Base-by-base conservation (phyloP, 1,284 basidiomycete genomes). In the Ceraceosorus bombacis region DNA sequence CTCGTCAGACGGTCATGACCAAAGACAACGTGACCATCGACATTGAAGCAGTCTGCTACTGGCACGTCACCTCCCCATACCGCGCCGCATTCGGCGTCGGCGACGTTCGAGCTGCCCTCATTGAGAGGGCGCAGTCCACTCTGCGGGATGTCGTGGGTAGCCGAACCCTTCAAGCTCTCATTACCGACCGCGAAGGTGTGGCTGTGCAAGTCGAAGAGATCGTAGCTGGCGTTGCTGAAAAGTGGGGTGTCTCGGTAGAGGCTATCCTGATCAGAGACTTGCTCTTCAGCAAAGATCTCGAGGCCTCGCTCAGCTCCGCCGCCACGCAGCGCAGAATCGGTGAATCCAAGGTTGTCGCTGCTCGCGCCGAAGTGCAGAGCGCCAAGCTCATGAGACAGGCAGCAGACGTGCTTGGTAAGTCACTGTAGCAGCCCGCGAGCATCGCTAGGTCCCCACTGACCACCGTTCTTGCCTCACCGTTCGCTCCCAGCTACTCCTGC, bases 131-230 rank as follows among this genome's bases (percentile, higher is more conserved):
- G 1, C 92, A 96, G 79, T 96, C 93, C 2, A 97, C 93, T 8
- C 83, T 97, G 15, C 86, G 93, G 50, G 90, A 95, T 71, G 92
- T 96, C 71, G 90, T 95, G 15, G 92, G 92, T 69, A 89, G 89
- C 7, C 87, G 90, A 49, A 68, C 71, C 17, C 77, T 83, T 37
- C 82, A 83, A 67, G 78, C 73, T 36, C 78, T 83, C 55, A 79
- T 83, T 17, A 81, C 81, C 5, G 93, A 97, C 80, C 88, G 94
- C 66, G 94, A 97, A 76, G 90, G 89, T 59, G 91, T 97, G 65
- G 94, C 93, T 4, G 87, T 88, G 72, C 93, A 96, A 79, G 93
- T 96, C 59, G 90, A 90, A 53, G 90, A 94, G 78, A 94, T 96
- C 61, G 89, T 95, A 74, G 67, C 76, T 54, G 55, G 58, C 7